Conservation (phyloP, 306 rosid species). For the Parietaria judaica region DNA sequence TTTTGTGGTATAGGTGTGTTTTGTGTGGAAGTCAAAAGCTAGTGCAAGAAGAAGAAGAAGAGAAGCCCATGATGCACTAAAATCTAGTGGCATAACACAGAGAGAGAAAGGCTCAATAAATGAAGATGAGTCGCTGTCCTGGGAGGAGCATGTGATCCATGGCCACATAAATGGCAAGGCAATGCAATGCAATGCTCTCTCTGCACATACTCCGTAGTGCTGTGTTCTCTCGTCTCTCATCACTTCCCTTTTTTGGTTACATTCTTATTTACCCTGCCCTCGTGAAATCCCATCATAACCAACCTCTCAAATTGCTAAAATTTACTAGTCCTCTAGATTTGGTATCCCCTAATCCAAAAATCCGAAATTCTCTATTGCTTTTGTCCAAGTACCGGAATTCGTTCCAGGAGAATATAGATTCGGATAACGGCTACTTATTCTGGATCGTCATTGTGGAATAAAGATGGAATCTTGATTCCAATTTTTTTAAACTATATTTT, state of each 20-base stretch:
- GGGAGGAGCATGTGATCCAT: constrained; percentile 36
- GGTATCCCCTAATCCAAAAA: too few species aligned
- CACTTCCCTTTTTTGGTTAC: constrained; percentile 24
- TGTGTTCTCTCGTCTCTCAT: constrained; percentile 19
- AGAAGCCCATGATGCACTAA: constrained; percentile 37
- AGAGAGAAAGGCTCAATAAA: constrained; percentile 33
- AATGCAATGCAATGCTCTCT: constrained; percentile 25
- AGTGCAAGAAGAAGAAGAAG: constrained; percentile 4
- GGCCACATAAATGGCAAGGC: constrained; percentile 29
- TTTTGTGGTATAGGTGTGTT: too few species aligned
- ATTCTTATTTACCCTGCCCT: not conserved
- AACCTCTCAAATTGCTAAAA: not conserved
- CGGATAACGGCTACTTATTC: too few species aligned
- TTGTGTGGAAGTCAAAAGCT: constrained; percentile 20
- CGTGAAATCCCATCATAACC: constrained; percentile 1
- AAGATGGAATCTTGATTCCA: too few species aligned
- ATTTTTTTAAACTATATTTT: too few species aligned
- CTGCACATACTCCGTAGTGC: constrained; percentile 10
- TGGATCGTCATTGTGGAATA: too few species aligned
- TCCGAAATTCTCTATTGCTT: too few species aligned
- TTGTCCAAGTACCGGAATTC: too few species aligned
- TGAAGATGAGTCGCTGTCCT: constrained; percentile 32
- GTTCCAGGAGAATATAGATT: too few species aligned
- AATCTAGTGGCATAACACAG: constrained; percentile 26
- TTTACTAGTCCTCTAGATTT: not conserved